phyloP scores from a whole-genome alignment of 371 early-diverging fungal species.

The Mucor lusitanicus region DNA sequence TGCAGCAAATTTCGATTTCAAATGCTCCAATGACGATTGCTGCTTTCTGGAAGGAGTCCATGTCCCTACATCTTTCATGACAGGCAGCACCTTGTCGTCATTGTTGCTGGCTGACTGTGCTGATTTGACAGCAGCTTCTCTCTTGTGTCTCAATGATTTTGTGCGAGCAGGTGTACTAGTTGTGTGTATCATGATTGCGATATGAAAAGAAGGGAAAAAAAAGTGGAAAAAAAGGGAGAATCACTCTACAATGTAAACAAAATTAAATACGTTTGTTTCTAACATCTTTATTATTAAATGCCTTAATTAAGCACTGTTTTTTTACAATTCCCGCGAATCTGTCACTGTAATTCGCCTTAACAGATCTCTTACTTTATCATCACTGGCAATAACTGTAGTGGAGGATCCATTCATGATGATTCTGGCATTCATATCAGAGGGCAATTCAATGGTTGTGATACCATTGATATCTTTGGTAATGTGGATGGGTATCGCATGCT shows the following conservation, averaged over 20 bases:
- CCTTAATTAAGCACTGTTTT: background rate
- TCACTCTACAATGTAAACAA: slow-evolving; percentile 6
- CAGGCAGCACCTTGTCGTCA: background rate
- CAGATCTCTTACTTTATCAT: slow-evolving; percentile 21
- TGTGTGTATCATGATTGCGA: background rate
- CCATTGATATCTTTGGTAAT: slow-evolving; percentile 22
- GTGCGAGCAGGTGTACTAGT: background rate
- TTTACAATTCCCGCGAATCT: slow-evolving; percentile 9
- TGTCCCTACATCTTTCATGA: background rate
- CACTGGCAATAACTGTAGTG: slow-evolving; percentile 20
- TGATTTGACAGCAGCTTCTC: background rate
- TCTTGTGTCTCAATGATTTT: background rate
- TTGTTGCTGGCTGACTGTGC: background rate
- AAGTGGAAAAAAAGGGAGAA: background rate
- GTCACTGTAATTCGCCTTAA: slow-evolving; percentile 15
- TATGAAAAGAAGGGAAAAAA: background rate
- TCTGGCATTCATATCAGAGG: slow-evolving; percentile 24
- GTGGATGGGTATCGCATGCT: slow-evolving; percentile 19
- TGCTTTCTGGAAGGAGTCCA: background rate
- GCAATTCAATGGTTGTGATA: slow-evolving; percentile 16
- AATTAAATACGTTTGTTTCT: background rate
- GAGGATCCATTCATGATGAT: slow-evolving; percentile 14
- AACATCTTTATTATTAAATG: background rate
- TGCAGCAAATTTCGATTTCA: background rate
- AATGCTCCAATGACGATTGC: background rate